Percentiles rank a stretch among this genome's conserved stretches.
phyloP scores from a whole-genome alignment of 2,329 filamentous ascomycete genomes.

The Pestalotiopsis sp. region DNA sequence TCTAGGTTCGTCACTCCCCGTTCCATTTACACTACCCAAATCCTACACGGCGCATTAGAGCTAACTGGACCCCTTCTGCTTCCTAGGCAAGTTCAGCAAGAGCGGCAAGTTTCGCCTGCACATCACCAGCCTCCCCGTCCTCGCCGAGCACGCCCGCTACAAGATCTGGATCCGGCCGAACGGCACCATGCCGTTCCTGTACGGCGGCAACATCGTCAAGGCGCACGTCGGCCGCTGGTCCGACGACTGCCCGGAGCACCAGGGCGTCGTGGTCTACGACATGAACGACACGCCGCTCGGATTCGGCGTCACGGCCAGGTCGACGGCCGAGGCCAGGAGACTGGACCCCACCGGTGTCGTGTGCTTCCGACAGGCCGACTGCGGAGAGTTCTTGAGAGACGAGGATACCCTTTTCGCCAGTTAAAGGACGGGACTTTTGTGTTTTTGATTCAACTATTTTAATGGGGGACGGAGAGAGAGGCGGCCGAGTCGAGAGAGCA shows the following conservation, averaged over 20 bases:
- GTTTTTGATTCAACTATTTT: not conserved
- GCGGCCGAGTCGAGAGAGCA: not conserved
- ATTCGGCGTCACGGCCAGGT: slow-evolving; percentile 89
- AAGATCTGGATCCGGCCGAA: slow-evolving; percentile 95
- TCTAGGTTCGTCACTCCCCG: slow-evolving; percentile 49
- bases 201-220: slow-evolving; percentile 77
- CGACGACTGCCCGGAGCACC: slow-evolving; percentile 91
- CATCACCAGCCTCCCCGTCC: slow-evolving; percentile 83
- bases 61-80: not conserved
- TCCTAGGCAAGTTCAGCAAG: slow-evolving; percentile 87
- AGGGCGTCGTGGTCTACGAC: slow-evolving; percentile 84
- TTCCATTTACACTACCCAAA: not conserved
- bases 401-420: slow-evolving; percentile 67
- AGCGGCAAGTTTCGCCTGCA: slow-evolving; percentile 94
- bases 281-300: slow-evolving; percentile 95
- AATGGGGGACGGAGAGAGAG: not conserved
- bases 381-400: slow-evolving; percentile 92
- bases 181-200: slow-evolving; percentile 96
- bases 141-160: slow-evolving; percentile 89
- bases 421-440: slow-evolving; percentile 28
- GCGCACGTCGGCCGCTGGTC: slow-evolving; percentile 70
- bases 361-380: slow-evolving; percentile 89
- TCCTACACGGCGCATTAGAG: not conserved
- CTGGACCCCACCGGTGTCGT: slow-evolving; percentile 89
- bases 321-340: slow-evolving; percentile 79